Evolutionary conservation across 73 alveolate species (phyloP).

Genomic region (Paraurostyla sp.): DNA sequence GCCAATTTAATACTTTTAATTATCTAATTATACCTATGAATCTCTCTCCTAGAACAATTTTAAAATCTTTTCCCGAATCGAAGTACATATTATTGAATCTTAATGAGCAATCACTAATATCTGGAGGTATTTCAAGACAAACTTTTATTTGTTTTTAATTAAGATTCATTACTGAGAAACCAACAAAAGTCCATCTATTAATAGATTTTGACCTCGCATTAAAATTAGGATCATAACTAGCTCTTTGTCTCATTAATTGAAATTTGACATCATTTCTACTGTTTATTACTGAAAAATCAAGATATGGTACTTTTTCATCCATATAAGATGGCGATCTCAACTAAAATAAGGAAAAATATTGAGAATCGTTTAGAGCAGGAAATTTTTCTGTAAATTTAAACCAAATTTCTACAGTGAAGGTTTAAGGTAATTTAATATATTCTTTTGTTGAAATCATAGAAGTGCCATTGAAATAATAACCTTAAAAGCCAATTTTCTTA

Average conservation of each 20-base stretch:
- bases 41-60: neutral
- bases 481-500: slow-evolving; percentile 3
- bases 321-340: neutral
- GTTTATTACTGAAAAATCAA: neutral
- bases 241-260: neutral
- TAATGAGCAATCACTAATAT: neutral
- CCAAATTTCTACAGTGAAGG: slow-evolving; percentile 6
- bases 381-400: neutral
- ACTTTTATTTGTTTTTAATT: neutral
- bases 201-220: neutral
- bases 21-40: slow-evolving; percentile 1
- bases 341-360: neutral
- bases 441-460: neutral
- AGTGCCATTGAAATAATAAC: slow-evolving; percentile 2
- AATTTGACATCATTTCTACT: neutral
- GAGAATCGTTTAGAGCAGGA: neutral
- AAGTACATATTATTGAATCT: neutral
- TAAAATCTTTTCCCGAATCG: neutral
- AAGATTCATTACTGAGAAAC: neutral
- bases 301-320: neutral
- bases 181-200: slow-evolving; percentile 12
- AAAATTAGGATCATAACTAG: neutral
- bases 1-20: neutral
- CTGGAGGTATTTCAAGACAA: neutral
- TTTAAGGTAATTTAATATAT: neutral